A percentile compares a stretch with the other conserved stretches of the same genome.
phyloP scores from a whole-genome alignment of 106 monocot species.

The Vanilla planifolia region DNA sequence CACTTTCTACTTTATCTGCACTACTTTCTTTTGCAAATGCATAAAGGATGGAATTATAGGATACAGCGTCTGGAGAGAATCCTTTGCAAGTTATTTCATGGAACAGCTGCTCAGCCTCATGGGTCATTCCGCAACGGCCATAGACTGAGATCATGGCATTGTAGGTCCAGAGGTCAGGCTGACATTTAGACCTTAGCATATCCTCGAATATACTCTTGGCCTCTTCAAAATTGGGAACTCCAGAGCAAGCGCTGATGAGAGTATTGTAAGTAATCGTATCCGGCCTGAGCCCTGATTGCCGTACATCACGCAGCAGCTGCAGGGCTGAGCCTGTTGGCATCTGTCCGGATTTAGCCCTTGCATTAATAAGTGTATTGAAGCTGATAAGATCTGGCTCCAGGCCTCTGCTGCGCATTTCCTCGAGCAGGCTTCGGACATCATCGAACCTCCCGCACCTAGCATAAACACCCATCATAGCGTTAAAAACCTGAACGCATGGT shows the following conservation, averaged over 20 bases:
- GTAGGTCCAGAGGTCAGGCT: slow-evolving; percentile 94
- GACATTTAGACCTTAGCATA: slow-evolving; percentile 54
- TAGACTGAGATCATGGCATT: slow-evolving; percentile 84
- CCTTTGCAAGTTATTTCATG: slow-evolving; percentile 52
- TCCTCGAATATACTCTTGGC: slow-evolving; percentile 48
- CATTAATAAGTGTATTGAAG: slow-evolving; percentile 93
- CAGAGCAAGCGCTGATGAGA: slow-evolving; percentile 72
- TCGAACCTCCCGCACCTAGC: slow-evolving; percentile 57
- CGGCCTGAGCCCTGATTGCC: slow-evolving; percentile 57
- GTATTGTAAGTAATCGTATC: slow-evolving; percentile 95
- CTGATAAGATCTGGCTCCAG: slow-evolving; percentile 92
- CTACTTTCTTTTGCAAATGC: slow-evolving; percentile 67
- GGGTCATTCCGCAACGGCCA: slow-evolving; percentile 49
- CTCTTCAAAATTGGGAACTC: slow-evolving; percentile 42
- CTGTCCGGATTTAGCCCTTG: slow-evolving; percentile 47
- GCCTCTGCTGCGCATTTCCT: slow-evolving; percentile 36
- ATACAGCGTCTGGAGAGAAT: slow-evolving; percentile 78
- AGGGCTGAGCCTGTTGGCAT: slow-evolving; percentile 39
- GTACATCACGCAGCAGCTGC: slow-evolving; percentile 62
- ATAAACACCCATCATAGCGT: slow-evolving; percentile 92
- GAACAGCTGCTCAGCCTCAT: slow-evolving; percentile 51
- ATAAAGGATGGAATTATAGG: slow-evolving; percentile 82
- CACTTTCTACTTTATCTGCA: slow-evolving; percentile 33
- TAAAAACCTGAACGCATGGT: slow-evolving; percentile 76
- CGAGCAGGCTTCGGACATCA: slow-evolving; percentile 48